Conservation (phyloP, 176 grass and related monocot genomes). For the Cenchrus fungigraminus region DNA sequence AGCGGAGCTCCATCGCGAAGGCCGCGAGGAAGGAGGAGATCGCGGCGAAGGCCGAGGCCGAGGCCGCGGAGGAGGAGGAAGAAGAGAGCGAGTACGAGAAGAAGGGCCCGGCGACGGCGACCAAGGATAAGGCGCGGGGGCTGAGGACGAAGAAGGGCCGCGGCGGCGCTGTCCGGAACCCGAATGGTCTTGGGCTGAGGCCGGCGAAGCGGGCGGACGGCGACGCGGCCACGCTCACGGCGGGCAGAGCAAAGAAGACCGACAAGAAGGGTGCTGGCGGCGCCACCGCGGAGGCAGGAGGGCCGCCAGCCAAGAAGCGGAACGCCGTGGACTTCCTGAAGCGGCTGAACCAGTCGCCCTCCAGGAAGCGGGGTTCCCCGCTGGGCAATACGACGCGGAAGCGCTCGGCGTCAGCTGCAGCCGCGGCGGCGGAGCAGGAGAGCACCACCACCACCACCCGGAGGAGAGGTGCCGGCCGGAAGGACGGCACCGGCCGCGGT, state of each 20-base stretch:
- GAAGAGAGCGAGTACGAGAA: conserved; percentile 39
- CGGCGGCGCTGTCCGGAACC: conserved; percentile 30
- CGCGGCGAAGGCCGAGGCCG: conserved; percentile 17
- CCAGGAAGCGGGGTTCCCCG: conserved; percentile 52
- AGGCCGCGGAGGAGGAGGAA: background rate
- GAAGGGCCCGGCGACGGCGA: conserved; percentile 13
- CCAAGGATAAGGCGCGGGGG: conserved; percentile 51
- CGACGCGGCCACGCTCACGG: background rate
- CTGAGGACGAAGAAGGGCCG: conserved; percentile 66
- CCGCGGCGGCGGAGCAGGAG: conserved; percentile 29
- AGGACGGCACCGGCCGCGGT: conserved; percentile 47
- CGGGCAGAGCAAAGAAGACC: background rate
- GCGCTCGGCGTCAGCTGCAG: background rate
- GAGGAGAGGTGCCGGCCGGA: conserved; percentile 40
- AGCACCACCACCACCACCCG: background rate
- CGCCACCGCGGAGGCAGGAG: background rate
- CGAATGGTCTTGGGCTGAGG: background rate
- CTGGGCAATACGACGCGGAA: conserved; percentile 45
- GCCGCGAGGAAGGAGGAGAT: conserved; percentile 50
- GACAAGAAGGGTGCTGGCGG: conserved; percentile 45
- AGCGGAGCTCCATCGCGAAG: conserved; percentile 81
- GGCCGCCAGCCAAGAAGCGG: conserved; percentile 61
- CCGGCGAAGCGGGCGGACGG: conserved; percentile 29
- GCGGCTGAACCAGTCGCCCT: conserved; percentile 65
- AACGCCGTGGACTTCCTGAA: conserved; percentile 81